phyloP scores from a whole-genome alignment of 495 filamentous ascomycete species.

The Hypomontagnella submonticulosa region DNA sequence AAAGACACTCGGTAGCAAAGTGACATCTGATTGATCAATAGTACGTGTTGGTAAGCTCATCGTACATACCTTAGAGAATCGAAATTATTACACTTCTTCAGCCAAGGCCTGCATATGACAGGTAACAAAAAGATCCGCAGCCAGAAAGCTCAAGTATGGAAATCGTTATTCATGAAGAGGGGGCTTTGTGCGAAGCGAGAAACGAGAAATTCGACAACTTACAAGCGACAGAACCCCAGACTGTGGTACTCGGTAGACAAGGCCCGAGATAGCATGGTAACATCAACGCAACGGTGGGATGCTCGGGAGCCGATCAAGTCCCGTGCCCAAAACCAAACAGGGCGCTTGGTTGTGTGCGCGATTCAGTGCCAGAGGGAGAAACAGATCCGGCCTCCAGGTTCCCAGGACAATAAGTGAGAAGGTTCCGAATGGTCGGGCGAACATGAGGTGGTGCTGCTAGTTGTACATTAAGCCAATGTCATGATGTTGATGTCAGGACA shows the following conservation, averaged over 20 bases:
- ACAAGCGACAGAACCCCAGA: conserved; percentile 42
- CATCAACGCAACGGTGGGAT: conserved; percentile 43
- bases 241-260: conserved; percentile 44
- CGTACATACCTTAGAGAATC: conserved; percentile 3
- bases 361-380: conserved; percentile 2
- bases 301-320: conserved; percentile 40
- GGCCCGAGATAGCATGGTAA: conserved; percentile 45
- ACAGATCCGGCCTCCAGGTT: conserved; percentile 23
- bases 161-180: conserved; percentile 31
- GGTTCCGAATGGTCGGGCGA: conserved; percentile 32
- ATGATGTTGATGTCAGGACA: conserved; percentile 25
- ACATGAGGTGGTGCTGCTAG: conserved; percentile 7
- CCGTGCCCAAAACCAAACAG: conserved; percentile 32
- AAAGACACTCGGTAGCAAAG: not conserved
- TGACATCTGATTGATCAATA: conserved; percentile 20
- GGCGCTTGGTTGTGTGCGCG: conserved; percentile 17
- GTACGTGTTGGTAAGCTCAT: not conserved
- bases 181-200: conserved; percentile 36
- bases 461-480: conserved; percentile 24
- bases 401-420: conserved; percentile 17
- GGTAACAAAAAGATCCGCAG: conserved; percentile 5
- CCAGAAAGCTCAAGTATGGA: conserved; percentile 11
- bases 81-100: conserved; percentile 17
- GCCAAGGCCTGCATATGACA: conserved; percentile 31
- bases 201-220: conserved; percentile 9